Conservation (phyloP, 2,329 filamentous ascomycete species). For the Calonectria honghensis region DNA sequence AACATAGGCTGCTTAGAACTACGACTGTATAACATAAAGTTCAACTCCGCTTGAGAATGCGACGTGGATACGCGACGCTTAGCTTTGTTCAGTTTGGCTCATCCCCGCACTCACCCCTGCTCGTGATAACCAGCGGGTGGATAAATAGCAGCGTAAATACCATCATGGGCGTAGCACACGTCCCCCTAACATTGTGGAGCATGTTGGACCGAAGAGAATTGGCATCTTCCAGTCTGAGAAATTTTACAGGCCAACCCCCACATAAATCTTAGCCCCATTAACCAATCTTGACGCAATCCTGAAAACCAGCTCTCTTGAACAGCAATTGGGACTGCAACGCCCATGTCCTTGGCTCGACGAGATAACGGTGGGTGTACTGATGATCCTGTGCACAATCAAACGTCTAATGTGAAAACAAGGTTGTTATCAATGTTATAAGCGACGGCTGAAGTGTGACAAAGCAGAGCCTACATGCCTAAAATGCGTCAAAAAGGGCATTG, state of each 20-base stretch:
- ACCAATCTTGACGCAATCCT: background rate
- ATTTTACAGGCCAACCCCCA: slow-evolving; percentile 8
- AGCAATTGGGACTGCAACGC: background rate
- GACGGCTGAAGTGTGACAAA: slow-evolving; percentile 64
- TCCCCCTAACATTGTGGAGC: slow-evolving; percentile 5
- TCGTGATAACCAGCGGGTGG: slow-evolving; percentile 56
- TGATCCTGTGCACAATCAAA: background rate
- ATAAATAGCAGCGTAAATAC: slow-evolving; percentile 34
- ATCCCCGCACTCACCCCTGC: slow-evolving; percentile 14
- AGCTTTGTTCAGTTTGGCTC: slow-evolving; percentile 5
- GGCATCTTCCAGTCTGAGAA: slow-evolving; percentile 7
- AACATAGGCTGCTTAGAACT: background rate
- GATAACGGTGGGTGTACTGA: slow-evolving; percentile 49
- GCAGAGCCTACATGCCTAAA: slow-evolving; percentile 62
- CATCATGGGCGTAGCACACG: slow-evolving; percentile 22
- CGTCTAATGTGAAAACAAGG: slow-evolving; percentile 48
- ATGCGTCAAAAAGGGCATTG: slow-evolving; percentile 62
- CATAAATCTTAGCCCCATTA: background rate
- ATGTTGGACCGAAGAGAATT: background rate
- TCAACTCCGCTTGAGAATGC: background rate
- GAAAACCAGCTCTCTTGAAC: background rate
- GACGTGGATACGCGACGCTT: slow-evolving; percentile 1
- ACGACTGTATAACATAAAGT: background rate
- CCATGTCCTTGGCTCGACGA: slow-evolving; percentile 55
- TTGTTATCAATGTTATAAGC: slow-evolving; percentile 62